Evolutionary conservation across 2,329 filamentous ascomycete species (phyloP).

Genomic region (Lachnellula willkommii): DNA sequence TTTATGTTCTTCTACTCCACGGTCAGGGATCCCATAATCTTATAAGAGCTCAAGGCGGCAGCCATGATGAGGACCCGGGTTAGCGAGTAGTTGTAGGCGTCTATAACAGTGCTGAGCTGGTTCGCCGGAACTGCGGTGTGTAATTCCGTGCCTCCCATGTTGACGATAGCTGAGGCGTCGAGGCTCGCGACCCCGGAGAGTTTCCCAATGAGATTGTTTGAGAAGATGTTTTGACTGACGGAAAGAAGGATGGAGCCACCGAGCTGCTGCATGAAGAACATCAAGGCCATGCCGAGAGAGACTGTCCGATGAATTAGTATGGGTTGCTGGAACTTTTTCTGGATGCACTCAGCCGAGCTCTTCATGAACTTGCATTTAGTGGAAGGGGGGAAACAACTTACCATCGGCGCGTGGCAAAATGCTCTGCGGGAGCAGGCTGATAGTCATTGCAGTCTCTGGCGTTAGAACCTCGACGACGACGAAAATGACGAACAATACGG

Average conservation of each 20-base stretch:
- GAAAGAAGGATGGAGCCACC: conserved; percentile 52
- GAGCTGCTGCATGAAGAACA: conserved; percentile 51
- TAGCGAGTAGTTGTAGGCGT: conserved; percentile 52
- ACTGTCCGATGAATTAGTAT: too few species aligned
- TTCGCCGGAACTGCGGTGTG: conserved; percentile 44
- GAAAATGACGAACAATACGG: conserved; percentile 23
- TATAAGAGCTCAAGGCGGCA: conserved; percentile 42
- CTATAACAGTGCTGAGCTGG: conserved; percentile 46
- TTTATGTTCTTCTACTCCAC: conserved; percentile 54
- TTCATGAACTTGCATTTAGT: too few species aligned
- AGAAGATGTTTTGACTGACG: conserved; percentile 45
- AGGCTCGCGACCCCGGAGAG: conserved; percentile 10
- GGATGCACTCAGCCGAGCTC: too few species aligned
- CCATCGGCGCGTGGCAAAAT: too few species aligned
- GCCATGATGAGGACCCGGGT: conserved; percentile 49
- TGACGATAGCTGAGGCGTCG: conserved; percentile 38
- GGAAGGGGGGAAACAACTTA: too few species aligned
- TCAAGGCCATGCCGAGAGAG: too few species aligned
- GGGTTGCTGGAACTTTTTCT: too few species aligned
- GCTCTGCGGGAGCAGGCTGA: too few species aligned
- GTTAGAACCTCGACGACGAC: conserved; percentile 31
- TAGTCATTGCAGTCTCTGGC: conserved; percentile 33
- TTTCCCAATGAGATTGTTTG: conserved; percentile 13
- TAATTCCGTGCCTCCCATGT: conserved; percentile 54
- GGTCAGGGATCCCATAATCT: conserved; percentile 42